phyloP scores from a whole-genome alignment of 2,329 filamentous ascomycete genomes.

The Fusarium transvaalense region DNA sequence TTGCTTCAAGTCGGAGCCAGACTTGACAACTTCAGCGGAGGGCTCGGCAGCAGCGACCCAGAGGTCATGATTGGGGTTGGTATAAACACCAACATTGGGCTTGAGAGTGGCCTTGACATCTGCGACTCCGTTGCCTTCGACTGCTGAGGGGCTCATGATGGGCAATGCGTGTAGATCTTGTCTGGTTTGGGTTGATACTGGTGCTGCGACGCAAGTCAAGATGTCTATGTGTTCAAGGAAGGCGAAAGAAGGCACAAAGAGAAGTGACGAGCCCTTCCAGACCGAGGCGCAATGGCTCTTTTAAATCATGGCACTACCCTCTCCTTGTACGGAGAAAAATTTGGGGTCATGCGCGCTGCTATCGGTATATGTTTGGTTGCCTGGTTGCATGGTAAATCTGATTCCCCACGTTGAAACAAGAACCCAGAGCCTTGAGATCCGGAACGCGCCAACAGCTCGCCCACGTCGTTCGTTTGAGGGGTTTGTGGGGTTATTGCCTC shows the following conservation, averaged over 20 bases:
- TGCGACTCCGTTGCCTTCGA: conserved; percentile 46
- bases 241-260: conserved; percentile 32
- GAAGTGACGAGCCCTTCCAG: conserved; percentile 20
- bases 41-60: conserved; percentile 88
- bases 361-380: conserved; percentile 48
- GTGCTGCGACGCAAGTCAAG: conserved; percentile 16
- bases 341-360: conserved; percentile 49
- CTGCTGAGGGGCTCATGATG: conserved; percentile 54
- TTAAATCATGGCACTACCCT: conserved; percentile 39
- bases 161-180: conserved; percentile 23
- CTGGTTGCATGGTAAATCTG: conserved; percentile 46
- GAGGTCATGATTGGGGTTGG: conserved; percentile 90
- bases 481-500: conserved; percentile 47
- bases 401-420: conserved; percentile 47
- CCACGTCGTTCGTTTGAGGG: conserved; percentile 39
- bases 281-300: conserved; percentile 38
- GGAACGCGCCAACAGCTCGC: conserved; percentile 31
- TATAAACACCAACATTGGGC: conserved; percentile 95
- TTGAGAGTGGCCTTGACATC: conserved; percentile 61
- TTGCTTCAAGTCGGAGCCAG: conserved; percentile 75
- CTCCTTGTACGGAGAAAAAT: conserved; percentile 41
- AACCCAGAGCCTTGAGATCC: conserved; percentile 40
- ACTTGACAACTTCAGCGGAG: conserved; percentile 78
- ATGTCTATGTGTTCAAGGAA: conserved; percentile 20
- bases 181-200: conserved; percentile 20